Evolutionary conservation across 129 eudicot genomes (phyloP).

Genomic region (Rutidosis leptorrhynchoides): DNA sequence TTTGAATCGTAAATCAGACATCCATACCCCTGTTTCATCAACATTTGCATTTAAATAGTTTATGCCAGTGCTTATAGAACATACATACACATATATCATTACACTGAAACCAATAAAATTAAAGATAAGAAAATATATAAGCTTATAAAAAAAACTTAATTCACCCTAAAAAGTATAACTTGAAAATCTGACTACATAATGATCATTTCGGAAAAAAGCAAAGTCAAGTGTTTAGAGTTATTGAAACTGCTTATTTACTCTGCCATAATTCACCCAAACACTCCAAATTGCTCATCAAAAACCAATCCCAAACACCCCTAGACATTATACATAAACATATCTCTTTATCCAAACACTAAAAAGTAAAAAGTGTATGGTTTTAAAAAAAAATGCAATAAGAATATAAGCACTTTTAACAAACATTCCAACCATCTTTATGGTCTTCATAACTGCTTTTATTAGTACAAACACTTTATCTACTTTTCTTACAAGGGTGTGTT

Average conservation of each 20-base stretch:
- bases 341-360: not conserved
- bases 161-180: not conserved
- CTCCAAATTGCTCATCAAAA: not conserved
- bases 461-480: too few relatives aligned
- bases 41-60: not conserved
- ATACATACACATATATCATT: too few relatives aligned
- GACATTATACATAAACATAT: not conserved
- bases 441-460: not conserved
- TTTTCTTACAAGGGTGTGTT: too few relatives aligned
- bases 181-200: not conserved
- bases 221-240: not conserved
- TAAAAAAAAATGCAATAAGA: not conserved
- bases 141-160: too few relatives aligned
- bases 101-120: not conserved
- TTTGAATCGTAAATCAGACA: conserved; percentile 22
- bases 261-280: too few relatives aligned
- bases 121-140: too few relatives aligned
- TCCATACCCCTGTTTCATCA: conserved; percentile 16
- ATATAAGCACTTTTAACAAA: not conserved
- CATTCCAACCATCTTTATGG: not conserved
- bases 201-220: not conserved
- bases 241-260: not conserved
- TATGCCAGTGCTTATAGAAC: not conserved
- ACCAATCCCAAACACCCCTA: not conserved
- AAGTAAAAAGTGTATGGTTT: not conserved